Evolutionary conservation across 129 eudicot genomes (phyloP), one percentile per base, ranked within the genome.

Genomic region (Flaveria sonorensis): DNA sequence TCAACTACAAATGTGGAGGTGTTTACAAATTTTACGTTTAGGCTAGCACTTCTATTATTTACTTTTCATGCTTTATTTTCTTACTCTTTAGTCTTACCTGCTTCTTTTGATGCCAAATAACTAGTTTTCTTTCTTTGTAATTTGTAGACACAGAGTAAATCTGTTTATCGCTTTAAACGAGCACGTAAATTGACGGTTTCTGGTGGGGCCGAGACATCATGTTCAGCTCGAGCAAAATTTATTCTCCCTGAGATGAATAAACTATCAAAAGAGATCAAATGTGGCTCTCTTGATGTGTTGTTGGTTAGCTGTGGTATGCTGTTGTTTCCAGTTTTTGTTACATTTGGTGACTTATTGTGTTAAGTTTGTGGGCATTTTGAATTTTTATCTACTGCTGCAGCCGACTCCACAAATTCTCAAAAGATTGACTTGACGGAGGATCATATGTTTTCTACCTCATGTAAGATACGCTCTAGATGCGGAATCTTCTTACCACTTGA

Each of bases 231-330:
- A 71, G 90, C 86, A 18, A 85, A 78, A 20, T 95, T 91, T 79
- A 83, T 89, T 62, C 89, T 95, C 26, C 99, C 99, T 63, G 99
- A 95, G 74, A 86, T 95, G 69, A 85, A 81, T 45, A 91, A 88
- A 77, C 85, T 95, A 64, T 83, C 91, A 73, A 81, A 51, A 68
- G 97, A 95, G 69, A 76, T 83, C 78, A 81, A 82, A 74, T 83
- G 92, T 68, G 90, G 94, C 70, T 81, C 93, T 75, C 85, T 87
- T 78, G 77, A 69, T 59, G 84, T 91, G 64, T 83, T 91, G 86
- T 83, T 95, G 77, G 86, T 95, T 68, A 88, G 97, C 84, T 89
- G 92, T 81, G 97, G 99, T 95, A 95, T 82, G 86, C 46, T 36
- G 52, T 45, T 64, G 16, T 55, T 45, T 66, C 46, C 30, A 39